These are phyloP conservation scores for Fraxinus greggii DNA, from an alignment of 305 asterid genomes.

Conservation along the genomic window DNA sequence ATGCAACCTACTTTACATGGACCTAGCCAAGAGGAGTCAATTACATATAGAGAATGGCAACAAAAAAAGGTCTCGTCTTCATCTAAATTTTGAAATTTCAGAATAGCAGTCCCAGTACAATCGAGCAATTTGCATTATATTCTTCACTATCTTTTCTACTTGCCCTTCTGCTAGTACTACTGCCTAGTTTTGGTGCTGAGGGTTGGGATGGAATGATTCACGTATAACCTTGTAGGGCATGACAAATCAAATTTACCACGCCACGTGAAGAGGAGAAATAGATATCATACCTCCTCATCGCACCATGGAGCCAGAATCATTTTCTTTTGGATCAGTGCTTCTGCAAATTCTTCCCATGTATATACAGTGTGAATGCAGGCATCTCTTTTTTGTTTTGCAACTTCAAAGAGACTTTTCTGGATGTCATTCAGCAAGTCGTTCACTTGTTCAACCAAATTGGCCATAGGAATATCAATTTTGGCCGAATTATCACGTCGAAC, in stretches of 20 bases:
- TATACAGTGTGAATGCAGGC: slow-evolving; percentile 60
- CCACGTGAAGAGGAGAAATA: not conserved
- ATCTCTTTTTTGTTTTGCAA: slow-evolving; percentile 72
- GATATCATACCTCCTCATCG: slow-evolving; percentile 67
- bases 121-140: not conserved
- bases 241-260: not conserved
- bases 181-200: not conserved
- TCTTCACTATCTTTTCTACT: not conserved
- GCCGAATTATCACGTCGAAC: slow-evolving; percentile 73
- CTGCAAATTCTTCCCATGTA: slow-evolving; percentile 73
- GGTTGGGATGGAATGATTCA: not conserved
- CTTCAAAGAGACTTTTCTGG: slow-evolving; percentile 62
- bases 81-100: not conserved
- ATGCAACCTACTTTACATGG: not conserved
- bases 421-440: slow-evolving; percentile 46
- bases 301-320: slow-evolving; percentile 92
- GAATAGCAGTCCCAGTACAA: not conserved
- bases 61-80: not conserved
- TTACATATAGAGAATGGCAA: not conserved
- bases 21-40: not conserved
- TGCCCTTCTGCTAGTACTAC: not conserved
- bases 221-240: not conserved
- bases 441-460: slow-evolving; percentile 48
- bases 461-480: slow-evolving; percentile 69
- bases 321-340: slow-evolving; percentile 72